Evolutionary conservation across 768 basidiomycete species (phyloP).

Genomic region (Coprinellus aureogranulatus): DNA sequence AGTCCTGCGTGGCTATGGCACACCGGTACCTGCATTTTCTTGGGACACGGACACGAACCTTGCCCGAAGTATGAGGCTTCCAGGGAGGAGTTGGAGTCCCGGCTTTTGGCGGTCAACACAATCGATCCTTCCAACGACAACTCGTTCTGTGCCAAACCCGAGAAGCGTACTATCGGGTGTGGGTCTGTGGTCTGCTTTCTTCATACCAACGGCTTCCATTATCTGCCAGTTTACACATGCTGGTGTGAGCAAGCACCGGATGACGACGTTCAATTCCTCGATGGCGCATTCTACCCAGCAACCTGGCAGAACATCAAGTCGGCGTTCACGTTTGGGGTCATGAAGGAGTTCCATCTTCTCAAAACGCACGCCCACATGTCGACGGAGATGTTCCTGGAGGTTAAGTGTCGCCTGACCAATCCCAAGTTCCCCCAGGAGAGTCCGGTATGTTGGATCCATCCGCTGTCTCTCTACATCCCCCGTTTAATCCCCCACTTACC

Average conservation of each 20-base stretch:
- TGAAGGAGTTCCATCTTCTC: slow-evolving; percentile 18
- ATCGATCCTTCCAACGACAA: neutral
- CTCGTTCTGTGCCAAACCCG: neutral
- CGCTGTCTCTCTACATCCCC: neutral
- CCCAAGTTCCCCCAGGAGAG: neutral
- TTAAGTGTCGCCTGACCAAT: neutral
- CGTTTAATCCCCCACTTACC: neutral
- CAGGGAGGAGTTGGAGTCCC: neutral
- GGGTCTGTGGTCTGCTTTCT: neutral
- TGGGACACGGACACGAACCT: neutral
- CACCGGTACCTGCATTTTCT: neutral
- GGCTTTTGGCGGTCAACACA: neutral
- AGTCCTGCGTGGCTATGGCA: neutral
- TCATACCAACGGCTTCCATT: neutral
- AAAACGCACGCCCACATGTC: neutral
- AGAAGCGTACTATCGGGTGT: neutral
- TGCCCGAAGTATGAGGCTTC: neutral
- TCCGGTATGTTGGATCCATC: neutral
- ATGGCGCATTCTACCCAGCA: neutral
- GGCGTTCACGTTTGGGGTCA: slow-evolving; percentile 19
- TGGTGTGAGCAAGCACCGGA: neutral
- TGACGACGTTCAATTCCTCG: neutral
- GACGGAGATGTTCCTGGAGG: neutral
- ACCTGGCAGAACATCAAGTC: neutral
- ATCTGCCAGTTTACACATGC: neutral